Conservation (phyloP, 371 early-diverging fungal genomes). For the Mucor indicus region DNA sequence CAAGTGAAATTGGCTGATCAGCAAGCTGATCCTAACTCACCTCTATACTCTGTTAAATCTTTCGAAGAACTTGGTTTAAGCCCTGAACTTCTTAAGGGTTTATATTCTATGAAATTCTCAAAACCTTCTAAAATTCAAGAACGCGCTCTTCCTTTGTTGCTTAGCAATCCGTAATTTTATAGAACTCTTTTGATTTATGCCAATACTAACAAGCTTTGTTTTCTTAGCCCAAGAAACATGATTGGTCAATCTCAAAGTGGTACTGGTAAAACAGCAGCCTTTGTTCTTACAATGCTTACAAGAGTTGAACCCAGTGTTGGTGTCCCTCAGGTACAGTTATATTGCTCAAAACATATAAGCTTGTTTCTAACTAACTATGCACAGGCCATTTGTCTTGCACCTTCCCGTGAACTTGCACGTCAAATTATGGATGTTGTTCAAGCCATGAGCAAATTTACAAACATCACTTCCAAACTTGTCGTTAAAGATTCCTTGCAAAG, state of each 20-base stretch:
- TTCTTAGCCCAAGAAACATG: conserved; percentile 42
- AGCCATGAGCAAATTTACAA: conserved; percentile 87
- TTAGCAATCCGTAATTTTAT: conserved; percentile 61
- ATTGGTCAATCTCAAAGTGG: conserved; percentile 53
- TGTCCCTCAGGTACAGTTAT: conserved; percentile 44
- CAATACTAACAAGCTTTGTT: neutral
- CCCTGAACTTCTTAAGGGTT: conserved; percentile 82
- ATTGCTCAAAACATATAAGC: neutral
- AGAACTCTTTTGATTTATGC: neutral
- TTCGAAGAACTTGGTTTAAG: conserved; percentile 77
- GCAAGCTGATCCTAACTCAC: conserved; percentile 75
- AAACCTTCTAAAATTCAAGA: conserved; percentile 97
- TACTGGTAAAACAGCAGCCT: conserved; percentile 94
- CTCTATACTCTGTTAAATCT: conserved; percentile 73
- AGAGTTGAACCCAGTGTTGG: conserved; percentile 58
- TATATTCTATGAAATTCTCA: conserved; percentile 91
- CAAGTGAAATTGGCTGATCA: conserved; percentile 80
- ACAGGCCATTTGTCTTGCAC: conserved; percentile 93
- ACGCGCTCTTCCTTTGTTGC: conserved; percentile 87
- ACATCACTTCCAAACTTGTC: conserved; percentile 70
- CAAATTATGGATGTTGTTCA: conserved; percentile 93
- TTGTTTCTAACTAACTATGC: conserved; percentile 1
- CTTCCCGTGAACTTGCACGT: conserved; percentile 95
- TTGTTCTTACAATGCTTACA: conserved; percentile 86
- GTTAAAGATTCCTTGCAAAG: conserved; percentile 66